Conservation (phyloP, 1,284 basidiomycete genomes). For the Pisolithus thermaeus region DNA sequence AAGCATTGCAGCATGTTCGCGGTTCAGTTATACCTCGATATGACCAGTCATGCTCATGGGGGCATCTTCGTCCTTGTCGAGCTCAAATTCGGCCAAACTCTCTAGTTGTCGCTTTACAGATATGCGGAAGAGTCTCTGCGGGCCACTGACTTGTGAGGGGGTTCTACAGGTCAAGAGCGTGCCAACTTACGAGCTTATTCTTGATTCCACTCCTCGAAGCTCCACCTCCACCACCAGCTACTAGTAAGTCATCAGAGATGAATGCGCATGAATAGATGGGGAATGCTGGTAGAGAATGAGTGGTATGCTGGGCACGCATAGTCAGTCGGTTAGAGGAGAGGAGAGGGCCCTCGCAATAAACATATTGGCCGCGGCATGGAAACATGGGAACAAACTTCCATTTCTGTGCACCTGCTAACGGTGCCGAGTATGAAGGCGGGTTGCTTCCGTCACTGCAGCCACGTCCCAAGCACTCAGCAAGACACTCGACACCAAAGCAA, state of each 20-base stretch:
- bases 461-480: not conserved
- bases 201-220: slow-evolving; percentile 77
- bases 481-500: not conserved
- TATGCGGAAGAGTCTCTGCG: slow-evolving; percentile 69
- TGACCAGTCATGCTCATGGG: slow-evolving; percentile 89
- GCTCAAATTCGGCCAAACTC: slow-evolving; percentile 62
- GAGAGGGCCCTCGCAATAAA: not conserved
- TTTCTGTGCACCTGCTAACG: not conserved
- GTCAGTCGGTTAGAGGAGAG: not conserved
- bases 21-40: slow-evolving; percentile 42
- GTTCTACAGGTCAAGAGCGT: not conserved
- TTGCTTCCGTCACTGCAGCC: not conserved
- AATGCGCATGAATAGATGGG: slow-evolving; percentile 90
- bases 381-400: not conserved
- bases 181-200: slow-evolving; percentile 71
- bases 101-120: slow-evolving; percentile 53
- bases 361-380: not conserved
- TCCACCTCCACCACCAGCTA: slow-evolving; percentile 89
- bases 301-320: slow-evolving; percentile 76
- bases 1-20: not conserved
- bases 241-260: slow-evolving; percentile 63
- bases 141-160: slow-evolving; percentile 7
- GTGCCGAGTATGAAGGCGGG: not conserved
- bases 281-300: slow-evolving; percentile 71
- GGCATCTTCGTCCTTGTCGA: slow-evolving; percentile 80